Evolutionary conservation across 805 yeast genomes (phyloP), one percentile per base, ranked within the genome.

Genomic region (Cyberlindnera sargentensis): DNA sequence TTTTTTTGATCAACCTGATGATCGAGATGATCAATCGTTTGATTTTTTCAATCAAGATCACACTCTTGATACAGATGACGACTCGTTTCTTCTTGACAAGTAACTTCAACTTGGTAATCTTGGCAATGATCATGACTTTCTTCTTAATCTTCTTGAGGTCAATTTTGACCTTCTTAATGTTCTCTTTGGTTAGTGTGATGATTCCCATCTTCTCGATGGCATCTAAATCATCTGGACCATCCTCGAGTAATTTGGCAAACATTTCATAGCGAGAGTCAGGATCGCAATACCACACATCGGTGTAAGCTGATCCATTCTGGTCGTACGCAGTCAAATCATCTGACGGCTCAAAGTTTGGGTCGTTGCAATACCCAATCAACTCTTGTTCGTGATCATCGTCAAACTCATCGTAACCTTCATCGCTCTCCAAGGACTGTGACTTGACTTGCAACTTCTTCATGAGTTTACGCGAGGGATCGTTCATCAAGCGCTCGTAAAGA

Each of bases 21-120:
- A 55, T 50, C 35, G 53, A 44, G 29, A 34, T 40, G 34, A 47
- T 9, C 4, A 43, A 41, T 40, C 47, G 43, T 35, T 52, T 52
- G 39, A 48, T 55, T 34, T 53, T 53, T 31, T 55, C 58, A 36
- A 55, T 53, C 3, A 48, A 35, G 8, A 35, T 31, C 52, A 55
- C 52, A 4, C 53, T 46, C 34, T 50, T 43, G 15, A 55, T 44
- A 33, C 54, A 49, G 2, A 42, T 24, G 15, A 46, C 39, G 6
- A 51, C 43, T 33, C 45, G 47, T 9, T 40, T 44, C 25, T 45
- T 31, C 35, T 44, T 48, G 11, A 54, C 27, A 10, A 44, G 31
- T 27, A 50, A 53, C 33, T 51, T 53, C 45, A 52, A 45, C 37
- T 53, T 51, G 26, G 53, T 46, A 8, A 56, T 31, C 34, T 54